Conservation (phyloP, 805 yeast genomes). For the Candida boleticola region DNA sequence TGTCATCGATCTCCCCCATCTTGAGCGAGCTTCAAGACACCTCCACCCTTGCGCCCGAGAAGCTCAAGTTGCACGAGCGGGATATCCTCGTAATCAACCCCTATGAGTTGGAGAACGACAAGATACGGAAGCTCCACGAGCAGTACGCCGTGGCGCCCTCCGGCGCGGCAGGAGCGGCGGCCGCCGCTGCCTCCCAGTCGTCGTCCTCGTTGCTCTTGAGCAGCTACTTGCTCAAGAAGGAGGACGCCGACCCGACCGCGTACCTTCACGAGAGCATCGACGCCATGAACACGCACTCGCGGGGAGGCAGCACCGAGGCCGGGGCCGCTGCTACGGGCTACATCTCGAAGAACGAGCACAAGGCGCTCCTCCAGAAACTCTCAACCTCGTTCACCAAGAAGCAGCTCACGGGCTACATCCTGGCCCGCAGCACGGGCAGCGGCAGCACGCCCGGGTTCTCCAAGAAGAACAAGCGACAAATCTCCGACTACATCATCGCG, state of each 20-base stretch:
- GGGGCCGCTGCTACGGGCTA: not conserved
- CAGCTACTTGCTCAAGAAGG: not conserved
- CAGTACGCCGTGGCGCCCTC: not conserved
- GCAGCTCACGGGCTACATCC: constrained; percentile 13
- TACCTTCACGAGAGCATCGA: not conserved
- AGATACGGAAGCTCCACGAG: not conserved
- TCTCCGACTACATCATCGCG: constrained; percentile 4
- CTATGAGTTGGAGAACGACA: not conserved
- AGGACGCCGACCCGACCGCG: not conserved
- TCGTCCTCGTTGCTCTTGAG: not conserved
- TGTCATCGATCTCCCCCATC: constrained; percentile 1
- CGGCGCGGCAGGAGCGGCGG: too few relatives aligned
- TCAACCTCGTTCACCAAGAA: constrained; percentile 12
- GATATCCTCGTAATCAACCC: constrained; percentile 6
- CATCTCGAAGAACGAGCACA: constrained; percentile 7
- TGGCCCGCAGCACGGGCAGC: not conserved
- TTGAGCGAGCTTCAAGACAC: constrained; percentile 5
- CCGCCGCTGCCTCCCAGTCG: not conserved
- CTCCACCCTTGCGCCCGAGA: constrained; percentile 1
- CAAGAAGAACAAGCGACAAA: constrained; percentile 11
- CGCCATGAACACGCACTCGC: not conserved
- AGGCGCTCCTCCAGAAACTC: constrained; percentile 6
- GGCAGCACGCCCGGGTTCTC: constrained; percentile 2
- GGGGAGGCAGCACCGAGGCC: not conserved
- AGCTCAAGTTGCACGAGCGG: constrained; percentile 2